These are phyloP conservation scores for Fusarium zealandicum DNA, from an alignment of 2,329 filamentous ascomycete species.

Conservation along the genomic window DNA sequence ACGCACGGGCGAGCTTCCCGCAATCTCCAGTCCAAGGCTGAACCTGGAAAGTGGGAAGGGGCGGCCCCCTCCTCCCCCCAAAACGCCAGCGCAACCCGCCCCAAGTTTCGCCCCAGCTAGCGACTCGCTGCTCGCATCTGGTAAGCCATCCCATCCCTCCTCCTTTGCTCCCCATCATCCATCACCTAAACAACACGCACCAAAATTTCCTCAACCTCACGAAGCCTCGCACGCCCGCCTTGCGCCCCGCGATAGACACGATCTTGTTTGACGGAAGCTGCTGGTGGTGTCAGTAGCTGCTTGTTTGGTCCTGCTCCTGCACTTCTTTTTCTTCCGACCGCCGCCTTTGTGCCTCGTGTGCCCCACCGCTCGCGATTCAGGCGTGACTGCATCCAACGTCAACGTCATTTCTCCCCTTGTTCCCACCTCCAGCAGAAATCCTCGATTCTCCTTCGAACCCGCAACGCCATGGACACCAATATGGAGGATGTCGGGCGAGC, in stretches of 20 bases:
- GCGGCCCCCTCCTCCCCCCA: not conserved
- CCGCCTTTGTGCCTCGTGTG: conserved; percentile 42
- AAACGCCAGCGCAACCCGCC: conserved; percentile 1
- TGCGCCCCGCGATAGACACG: conserved; percentile 22
- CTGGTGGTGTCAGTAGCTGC: conserved; percentile 35
- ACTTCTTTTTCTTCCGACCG: conserved; percentile 32
- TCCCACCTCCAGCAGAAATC: conserved; percentile 24
- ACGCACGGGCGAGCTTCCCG: conserved; percentile 10
- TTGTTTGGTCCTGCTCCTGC: conserved; percentile 19
- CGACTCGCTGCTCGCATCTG: conserved; percentile 14
- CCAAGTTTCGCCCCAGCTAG: not conserved
- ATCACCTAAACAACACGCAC: conserved; percentile 36
- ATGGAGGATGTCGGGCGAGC: conserved; percentile 97
- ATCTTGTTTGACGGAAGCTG: conserved; percentile 25
- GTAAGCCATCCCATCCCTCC: conserved; percentile 30
- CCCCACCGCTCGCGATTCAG: conserved; percentile 43
- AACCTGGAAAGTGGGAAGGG: conserved; percentile 23
- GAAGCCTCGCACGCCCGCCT: conserved; percentile 10
- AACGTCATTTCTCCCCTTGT: conserved; percentile 39
- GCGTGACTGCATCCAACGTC: conserved; percentile 44
- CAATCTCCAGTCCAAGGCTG: conserved; percentile 30
- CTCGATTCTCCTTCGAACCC: conserved; percentile 18
- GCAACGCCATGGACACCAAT: conserved; percentile 83
- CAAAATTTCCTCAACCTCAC: conserved; percentile 31
- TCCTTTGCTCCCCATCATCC: conserved; percentile 27